Percentiles rank a stretch among this genome's conserved stretches.
Conservation (phyloP, 768 basidiomycete species). For the Russula virescens region DNA sequence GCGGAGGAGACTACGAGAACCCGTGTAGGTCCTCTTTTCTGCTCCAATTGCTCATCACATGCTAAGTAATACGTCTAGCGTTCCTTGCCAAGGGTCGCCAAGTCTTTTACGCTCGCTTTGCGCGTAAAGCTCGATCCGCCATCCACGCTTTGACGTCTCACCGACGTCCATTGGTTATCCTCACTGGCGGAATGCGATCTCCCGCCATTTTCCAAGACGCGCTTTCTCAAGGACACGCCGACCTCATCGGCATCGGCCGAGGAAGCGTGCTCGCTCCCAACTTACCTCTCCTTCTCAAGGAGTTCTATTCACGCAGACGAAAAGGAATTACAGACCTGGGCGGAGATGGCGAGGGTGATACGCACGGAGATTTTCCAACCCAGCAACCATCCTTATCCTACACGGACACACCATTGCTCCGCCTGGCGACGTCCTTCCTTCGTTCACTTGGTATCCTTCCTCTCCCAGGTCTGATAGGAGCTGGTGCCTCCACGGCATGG, state of each 20-base stretch:
- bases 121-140: conserved; percentile 46
- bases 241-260: conserved; percentile 75
- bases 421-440: conserved; percentile 20
- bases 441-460: conserved; percentile 19
- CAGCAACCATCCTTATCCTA: conserved; percentile 11
- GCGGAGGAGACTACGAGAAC: conserved; percentile 80
- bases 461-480: conserved; percentile 57
- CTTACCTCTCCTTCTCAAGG: conserved; percentile 40
- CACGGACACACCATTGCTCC: conserved; percentile 1
- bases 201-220: conserved; percentile 50
- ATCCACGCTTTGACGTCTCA: conserved; percentile 34
- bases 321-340: background rate
- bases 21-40: conserved; percentile 44
- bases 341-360: conserved; percentile 16
- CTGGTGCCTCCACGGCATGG: conserved; percentile 60
- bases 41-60: background rate
- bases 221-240: conserved; percentile 49
- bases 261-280: conserved; percentile 57
- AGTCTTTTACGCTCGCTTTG: conserved; percentile 67
- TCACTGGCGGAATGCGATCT: conserved; percentile 76
- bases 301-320: background rate
- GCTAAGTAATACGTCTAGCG: conserved; percentile 19
- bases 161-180: conserved; percentile 59
- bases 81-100: conserved; percentile 46
- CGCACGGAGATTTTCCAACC: conserved; percentile 9